Evolutionary conservation across 441 rosid species (phyloP).

Genomic region (Gossypium aridum): DNA sequence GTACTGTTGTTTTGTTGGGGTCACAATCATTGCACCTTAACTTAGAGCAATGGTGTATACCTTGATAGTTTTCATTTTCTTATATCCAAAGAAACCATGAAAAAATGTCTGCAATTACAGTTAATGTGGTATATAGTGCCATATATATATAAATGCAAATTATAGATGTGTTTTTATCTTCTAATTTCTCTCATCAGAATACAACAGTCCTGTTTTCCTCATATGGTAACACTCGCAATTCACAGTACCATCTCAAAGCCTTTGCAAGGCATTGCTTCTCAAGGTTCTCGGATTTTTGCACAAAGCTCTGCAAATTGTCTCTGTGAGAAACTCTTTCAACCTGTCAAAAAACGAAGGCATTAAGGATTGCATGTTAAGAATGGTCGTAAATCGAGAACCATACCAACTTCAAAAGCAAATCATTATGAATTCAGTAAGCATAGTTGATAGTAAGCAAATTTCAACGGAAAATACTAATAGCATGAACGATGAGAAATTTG

Average conservation of each 20-base stretch:
- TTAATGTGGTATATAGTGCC: background rate
- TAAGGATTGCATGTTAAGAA: background rate
- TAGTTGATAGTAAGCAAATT: too few relatives aligned
- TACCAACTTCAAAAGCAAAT: too few relatives aligned
- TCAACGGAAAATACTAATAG: too few relatives aligned
- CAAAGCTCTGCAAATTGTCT: constrained; percentile 71
- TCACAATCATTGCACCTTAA: background rate
- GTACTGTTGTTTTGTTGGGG: background rate
- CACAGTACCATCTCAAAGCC: constrained; percentile 80
- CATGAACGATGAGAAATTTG: too few relatives aligned
- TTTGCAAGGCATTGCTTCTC: constrained; percentile 83
- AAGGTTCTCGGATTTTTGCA: constrained; percentile 81
- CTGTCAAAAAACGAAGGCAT: constrained; percentile 24
- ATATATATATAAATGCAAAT: too few relatives aligned
- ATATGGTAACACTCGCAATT: constrained; percentile 72
- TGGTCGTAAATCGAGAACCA: background rate
- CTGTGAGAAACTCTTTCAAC: constrained; percentile 90
- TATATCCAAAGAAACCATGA: background rate
- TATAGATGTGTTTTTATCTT: background rate
- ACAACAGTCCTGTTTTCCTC: constrained; percentile 69
- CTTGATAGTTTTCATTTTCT: background rate
- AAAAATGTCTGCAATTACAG: background rate
- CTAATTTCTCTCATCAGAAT: constrained; percentile 26
- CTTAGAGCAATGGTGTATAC: background rate
- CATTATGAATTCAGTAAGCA: too few relatives aligned